A percentile compares a stretch with the other conserved stretches of the same genome.
Evolutionary conservation across 2,329 filamentous ascomycete genomes (phyloP).

Genomic region (Fusarium hainanense): DNA sequence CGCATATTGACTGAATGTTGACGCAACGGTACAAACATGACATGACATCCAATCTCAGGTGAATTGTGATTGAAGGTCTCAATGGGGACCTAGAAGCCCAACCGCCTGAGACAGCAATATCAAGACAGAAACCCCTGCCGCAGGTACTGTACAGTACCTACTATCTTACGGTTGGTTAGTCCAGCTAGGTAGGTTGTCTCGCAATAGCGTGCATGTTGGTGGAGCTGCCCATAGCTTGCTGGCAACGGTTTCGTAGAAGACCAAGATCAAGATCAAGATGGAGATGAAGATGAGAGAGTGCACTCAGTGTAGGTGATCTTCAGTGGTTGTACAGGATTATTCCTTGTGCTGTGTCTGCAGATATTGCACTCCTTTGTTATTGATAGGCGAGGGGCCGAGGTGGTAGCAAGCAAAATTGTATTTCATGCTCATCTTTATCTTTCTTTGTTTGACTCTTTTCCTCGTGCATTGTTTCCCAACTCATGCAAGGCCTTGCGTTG

Average conservation of each 20-base stretch:
- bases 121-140: not conserved
- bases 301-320: not conserved
- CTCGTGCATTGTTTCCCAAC: not conserved
- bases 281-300: not conserved
- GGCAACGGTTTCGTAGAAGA: not conserved
- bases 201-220: not conserved
- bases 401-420: not conserved
- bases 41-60: not conserved
- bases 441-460: not conserved
- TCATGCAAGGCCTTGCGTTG: not conserved
- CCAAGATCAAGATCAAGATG: not conserved
- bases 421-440: not conserved
- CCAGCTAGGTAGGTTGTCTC: not conserved
- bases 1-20: slow-evolving; percentile 11
- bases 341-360: not conserved
- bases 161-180: not conserved
- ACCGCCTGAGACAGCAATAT: slow-evolving; percentile 16
- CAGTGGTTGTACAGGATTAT: slow-evolving; percentile 2
- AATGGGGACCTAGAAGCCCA: not conserved
- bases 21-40: not conserved
- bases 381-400: not conserved
- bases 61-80: not conserved
- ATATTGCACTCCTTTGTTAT: not conserved
- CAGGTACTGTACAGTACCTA: not conserved
- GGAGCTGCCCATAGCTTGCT: not conserved